Conservation (phyloP, 768 basidiomycete genomes). For the Mycena amicta region DNA sequence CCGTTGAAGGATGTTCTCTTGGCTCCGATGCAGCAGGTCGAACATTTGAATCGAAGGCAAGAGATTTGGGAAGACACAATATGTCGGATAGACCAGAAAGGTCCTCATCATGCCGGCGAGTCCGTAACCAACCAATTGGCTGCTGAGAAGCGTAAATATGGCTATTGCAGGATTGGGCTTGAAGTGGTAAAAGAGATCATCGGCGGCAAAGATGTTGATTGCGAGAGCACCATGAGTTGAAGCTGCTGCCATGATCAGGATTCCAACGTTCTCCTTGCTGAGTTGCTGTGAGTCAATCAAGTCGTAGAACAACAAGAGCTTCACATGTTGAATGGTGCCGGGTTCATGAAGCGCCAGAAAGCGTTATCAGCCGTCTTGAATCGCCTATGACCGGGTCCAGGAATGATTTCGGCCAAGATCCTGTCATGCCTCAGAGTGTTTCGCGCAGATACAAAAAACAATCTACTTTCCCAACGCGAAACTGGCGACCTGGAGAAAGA, state of each 20-base stretch:
- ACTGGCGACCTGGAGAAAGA: slow-evolving; percentile 23
- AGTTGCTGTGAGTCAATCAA: neutral
- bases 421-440: slow-evolving; percentile 1
- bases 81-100: slow-evolving; percentile 56
- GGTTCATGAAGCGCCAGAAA: slow-evolving; percentile 45
- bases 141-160: slow-evolving; percentile 31
- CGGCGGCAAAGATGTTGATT: slow-evolving; percentile 46
- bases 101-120: slow-evolving; percentile 42
- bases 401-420: slow-evolving; percentile 20
- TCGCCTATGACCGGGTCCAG: slow-evolving; percentile 19
- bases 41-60: slow-evolving; percentile 41
- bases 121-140: slow-evolving; percentile 34
- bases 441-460: neutral
- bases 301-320: neutral
- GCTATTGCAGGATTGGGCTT: slow-evolving; percentile 30
- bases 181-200: slow-evolving; percentile 46
- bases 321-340: slow-evolving; percentile 46
- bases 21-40: slow-evolving; percentile 48
- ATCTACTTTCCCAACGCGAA: slow-evolving; percentile 20
- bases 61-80: slow-evolving; percentile 45
- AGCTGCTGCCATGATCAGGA: slow-evolving; percentile 48
- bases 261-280: slow-evolving; percentile 50
- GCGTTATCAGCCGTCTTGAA: slow-evolving; percentile 18
- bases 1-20: slow-evolving; percentile 44
- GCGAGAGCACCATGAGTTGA: slow-evolving; percentile 45